phyloP scores from a whole-genome alignment of 495 filamentous ascomycete species.

The Aspergillus carlsbadensis region DNA sequence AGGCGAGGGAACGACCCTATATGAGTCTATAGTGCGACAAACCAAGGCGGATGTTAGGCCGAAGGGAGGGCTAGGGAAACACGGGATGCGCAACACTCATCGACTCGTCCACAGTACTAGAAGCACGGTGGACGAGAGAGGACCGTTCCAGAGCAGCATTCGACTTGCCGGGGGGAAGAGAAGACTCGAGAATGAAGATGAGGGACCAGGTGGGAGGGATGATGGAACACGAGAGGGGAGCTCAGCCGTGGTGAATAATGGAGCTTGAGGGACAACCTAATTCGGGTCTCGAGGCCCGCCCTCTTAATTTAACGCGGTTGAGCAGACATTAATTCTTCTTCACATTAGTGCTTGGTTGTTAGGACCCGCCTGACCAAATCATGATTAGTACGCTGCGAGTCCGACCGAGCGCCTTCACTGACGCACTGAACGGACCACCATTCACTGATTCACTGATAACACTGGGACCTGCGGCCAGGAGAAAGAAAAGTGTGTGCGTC shows the following conservation, averaged over 20 bases:
- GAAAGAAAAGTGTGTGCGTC: neutral
- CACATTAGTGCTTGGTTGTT: slow-evolving; percentile 4
- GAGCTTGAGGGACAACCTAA: slow-evolving; percentile 5
- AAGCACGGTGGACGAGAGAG: slow-evolving; percentile 39
- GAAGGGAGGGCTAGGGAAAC: slow-evolving; percentile 5
- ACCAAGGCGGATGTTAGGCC: neutral
- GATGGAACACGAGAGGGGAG: slow-evolving; percentile 3
- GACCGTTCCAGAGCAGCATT: slow-evolving; percentile 36
- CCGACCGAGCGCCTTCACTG: neutral
- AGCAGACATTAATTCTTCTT: slow-evolving; percentile 7
- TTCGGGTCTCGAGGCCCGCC: slow-evolving; percentile 15
- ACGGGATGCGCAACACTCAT: slow-evolving; percentile 18
- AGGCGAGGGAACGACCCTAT: neutral
- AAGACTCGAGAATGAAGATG: slow-evolving; percentile 11
- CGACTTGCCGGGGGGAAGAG: slow-evolving; percentile 22
- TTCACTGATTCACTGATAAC: too few species aligned
- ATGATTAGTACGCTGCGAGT: slow-evolving; percentile 7
- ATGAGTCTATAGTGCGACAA: slow-evolving; percentile 3
- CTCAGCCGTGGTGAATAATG: neutral
- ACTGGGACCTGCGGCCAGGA: neutral
- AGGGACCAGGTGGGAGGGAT: neutral
- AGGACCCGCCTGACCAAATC: slow-evolving; percentile 26
- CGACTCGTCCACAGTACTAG: slow-evolving; percentile 39
- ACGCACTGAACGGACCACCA: neutral
- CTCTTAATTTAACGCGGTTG: slow-evolving; percentile 4